Base-by-base conservation (phyloP, 768 basidiomycete species). In the Pluteus cervinus region DNA sequence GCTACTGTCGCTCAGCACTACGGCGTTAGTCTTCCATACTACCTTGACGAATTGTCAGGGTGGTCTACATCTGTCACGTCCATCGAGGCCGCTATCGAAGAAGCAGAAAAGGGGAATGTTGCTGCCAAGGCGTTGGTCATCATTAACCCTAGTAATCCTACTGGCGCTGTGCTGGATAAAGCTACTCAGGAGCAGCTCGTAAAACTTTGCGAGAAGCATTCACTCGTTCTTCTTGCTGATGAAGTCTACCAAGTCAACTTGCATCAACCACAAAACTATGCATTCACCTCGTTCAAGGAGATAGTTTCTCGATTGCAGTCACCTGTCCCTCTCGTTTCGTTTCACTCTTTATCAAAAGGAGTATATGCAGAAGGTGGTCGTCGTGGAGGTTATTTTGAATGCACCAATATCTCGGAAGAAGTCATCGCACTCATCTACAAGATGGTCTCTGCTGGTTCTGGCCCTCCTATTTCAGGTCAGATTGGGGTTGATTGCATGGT, bases 101-200 rank as follows among this genome's bases (percentile, higher is more conserved):
- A 79, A 24, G 86, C 86, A 1, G 61, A 69, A 18, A 61, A 64
- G 42, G 71, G 80, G 12, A 81, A 81, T 46, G 65, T 74, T 18
- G 58, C 61, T 4, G 72, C 88, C 35, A 89, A 84, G 50, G 90
- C 85, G 6, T 75, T 98, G 39, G 94, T 97, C 44, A 76, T 98
- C 51, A 97, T 98, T 71, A 98, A 98, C 67, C 94, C 94, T 1
- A 94, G 94, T 15, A 98, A 97, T 65, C 94, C 94, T 15, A 97
- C 94, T 0, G 94, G 94, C 25, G 76, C 83, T 5, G 72, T 93
- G 36, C 74, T 98, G 7, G 73, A 79, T 44, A 68, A 76, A 39
- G 46, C 59, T 20, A 86, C 85, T 16, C 86, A 90, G 69, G 64
- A 69, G 38, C 63, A 73, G 33, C 73, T 98, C 41, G 77, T 96